Conservation (phyloP, 2,329 filamentous ascomycete genomes). For the Dothideomycetes sp. region DNA sequence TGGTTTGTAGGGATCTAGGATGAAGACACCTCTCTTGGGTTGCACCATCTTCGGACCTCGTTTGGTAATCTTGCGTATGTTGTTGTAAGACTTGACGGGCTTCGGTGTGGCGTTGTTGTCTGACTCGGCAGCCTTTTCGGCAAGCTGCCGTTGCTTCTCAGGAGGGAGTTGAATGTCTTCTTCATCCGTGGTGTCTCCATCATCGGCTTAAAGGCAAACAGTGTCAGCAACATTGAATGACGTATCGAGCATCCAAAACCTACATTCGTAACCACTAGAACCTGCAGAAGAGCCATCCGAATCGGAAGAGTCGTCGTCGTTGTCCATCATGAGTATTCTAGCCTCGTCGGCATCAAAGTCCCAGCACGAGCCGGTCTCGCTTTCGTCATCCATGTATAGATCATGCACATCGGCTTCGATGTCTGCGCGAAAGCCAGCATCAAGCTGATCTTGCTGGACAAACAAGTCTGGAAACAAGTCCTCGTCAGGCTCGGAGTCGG, state of each 20-base stretch:
- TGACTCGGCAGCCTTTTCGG: constrained; percentile 1
- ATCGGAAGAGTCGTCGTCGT: constrained; percentile 19
- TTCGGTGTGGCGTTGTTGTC: constrained; percentile 7
- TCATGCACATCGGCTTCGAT: constrained; percentile 17
- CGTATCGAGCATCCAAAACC: constrained; percentile 13
- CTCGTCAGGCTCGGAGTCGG: constrained; percentile 18
- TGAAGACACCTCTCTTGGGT: constrained; percentile 16
- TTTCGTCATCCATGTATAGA: constrained; percentile 15
- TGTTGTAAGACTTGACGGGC: constrained; percentile 3
- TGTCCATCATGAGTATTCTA: constrained; percentile 19
- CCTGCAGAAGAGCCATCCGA: constrained; percentile 14
- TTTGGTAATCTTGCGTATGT: constrained; percentile 8
- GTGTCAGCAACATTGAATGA: constrained; percentile 19
- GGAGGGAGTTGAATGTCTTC: constrained; percentile 8
- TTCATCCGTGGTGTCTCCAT: constrained; percentile 25
- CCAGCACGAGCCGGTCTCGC: constrained; percentile 20
- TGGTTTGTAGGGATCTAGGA: constrained; percentile 14
- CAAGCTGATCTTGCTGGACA: constrained; percentile 17
- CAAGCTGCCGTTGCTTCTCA: constrained; percentile 1
- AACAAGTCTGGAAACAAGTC: constrained; percentile 25
- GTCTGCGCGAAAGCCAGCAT: constrained; percentile 11
- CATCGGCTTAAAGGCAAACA: constrained; percentile 17
- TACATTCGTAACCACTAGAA: constrained; percentile 21
- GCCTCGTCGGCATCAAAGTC: constrained; percentile 23
- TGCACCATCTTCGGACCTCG: constrained; percentile 4